Percentiles rank a stretch among this genome's conserved stretches.
Conservation (phyloP, 2,329 filamentous ascomycete species). For the Blumeria graminis region DNA sequence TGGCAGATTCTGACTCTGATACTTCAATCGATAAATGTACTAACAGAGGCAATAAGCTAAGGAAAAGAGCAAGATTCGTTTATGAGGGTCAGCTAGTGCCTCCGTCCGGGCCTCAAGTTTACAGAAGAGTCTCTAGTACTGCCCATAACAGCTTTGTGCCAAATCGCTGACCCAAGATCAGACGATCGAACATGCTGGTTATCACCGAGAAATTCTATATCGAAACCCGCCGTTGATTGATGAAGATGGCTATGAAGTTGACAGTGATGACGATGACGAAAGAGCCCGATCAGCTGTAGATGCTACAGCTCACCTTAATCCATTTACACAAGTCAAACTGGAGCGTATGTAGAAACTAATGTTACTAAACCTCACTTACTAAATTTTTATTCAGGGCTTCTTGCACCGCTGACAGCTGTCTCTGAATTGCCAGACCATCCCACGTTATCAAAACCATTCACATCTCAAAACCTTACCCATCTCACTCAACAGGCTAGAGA, state of each 20-base stretch:
- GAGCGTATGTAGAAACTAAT: conserved; percentile 30
- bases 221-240: conserved; percentile 50
- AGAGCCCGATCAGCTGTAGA: conserved; percentile 34
- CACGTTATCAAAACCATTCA: conserved; percentile 50
- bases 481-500: conserved; percentile 43
- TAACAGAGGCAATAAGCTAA: conserved; percentile 59
- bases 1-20: conserved; percentile 53
- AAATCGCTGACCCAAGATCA: conserved; percentile 16
- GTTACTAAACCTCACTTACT: conserved; percentile 2
- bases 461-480: conserved; percentile 45
- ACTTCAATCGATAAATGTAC: conserved; percentile 42
- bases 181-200: conserved; percentile 51
- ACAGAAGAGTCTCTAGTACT: conserved; percentile 36
- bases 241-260: conserved; percentile 54
- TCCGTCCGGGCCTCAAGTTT: conserved; percentile 38
- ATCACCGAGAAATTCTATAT: conserved; percentile 46
- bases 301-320: conserved; percentile 43
- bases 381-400: conserved; percentile 30
- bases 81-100: conserved; percentile 45
- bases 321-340: conserved; percentile 46
- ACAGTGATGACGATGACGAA: conserved; percentile 46
- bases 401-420: conserved; percentile 50
- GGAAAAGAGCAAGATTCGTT: conserved; percentile 48
- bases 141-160: conserved; percentile 1
- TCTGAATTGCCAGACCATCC: conserved; percentile 54